Base-by-base conservation (phyloP, 2,329 filamentous ascomycete species). In the Sporothrix variecibatus region DNA sequence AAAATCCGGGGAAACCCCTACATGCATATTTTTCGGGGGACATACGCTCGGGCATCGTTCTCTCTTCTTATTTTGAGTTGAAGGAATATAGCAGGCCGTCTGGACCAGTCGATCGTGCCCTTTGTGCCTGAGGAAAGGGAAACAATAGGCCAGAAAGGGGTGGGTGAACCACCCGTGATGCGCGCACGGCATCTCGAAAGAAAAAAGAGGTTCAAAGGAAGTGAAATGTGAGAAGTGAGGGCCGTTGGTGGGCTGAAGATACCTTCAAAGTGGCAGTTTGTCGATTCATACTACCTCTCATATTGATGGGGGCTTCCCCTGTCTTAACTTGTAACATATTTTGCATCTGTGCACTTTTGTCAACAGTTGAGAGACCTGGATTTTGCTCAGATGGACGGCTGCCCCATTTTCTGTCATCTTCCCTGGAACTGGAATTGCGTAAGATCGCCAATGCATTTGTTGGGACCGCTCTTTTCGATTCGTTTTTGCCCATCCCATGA, bases 401-500 rank as follows among this genome's bases (percentile, higher is more conserved):
- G 62, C 38, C 62, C 62, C 62, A 38, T 67, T 46, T 67, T 28
- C 65, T 28, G 67, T 38, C 67, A 51, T 53, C 67, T 38, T 69
- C 46, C 67, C 28, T 69, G 67, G 65, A 34, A 51, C 46, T 53
- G 67, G 46, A 9, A 69, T 69, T 69, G 67, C 46, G 67, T 69
- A 69, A 69, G 46, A 53, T 69, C 46, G 67, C 67, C 67, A 69
- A 23, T 69, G 67, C 67, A 53, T 46, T 20, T 69, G 67, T 38
- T 38, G 67, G 46, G 46, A 34, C 46, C 26, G 15, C 31, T 51
- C 56, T 60, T 58, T 34, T 60, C 5, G n/a, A 6, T 17, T 9
- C 34, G 7, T 60, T 3, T 28, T 20, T 20, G 28, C 28, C 56
- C 60, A 6, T 17, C 20, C 31, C 3, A 1, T 40, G 60, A 23